Evolutionary conservation across 2,329 filamentous ascomycete genomes (phyloP).

Genomic region (Xylaria sp.): DNA sequence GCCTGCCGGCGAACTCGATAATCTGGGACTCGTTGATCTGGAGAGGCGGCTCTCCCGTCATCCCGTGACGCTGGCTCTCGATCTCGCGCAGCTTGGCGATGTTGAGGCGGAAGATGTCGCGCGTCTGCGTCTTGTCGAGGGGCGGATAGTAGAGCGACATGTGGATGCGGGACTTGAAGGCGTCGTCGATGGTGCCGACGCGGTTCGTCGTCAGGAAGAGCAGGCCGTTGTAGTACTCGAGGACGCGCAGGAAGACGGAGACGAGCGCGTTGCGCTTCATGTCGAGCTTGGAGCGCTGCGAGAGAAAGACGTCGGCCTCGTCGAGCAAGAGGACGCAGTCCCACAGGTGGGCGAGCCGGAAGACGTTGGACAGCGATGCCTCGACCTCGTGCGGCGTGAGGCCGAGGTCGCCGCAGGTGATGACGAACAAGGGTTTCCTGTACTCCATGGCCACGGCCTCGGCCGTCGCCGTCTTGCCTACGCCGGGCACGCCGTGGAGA

Average conservation of each 20-base stretch:
- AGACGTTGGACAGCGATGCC: constrained; percentile 55
- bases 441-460: constrained; percentile 56
- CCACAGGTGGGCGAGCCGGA: constrained; percentile 54
- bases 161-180: constrained; percentile 57
- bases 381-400: constrained; percentile 57
- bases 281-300: too few species aligned
- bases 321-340: constrained; percentile 48
- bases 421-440: constrained; percentile 58
- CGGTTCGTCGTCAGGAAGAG: constrained; percentile 59
- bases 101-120: constrained; percentile 56
- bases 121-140: constrained; percentile 53
- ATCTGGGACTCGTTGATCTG: constrained; percentile 52
- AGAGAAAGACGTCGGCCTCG: too few species aligned
- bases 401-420: constrained; percentile 62
- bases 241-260: constrained; percentile 53
- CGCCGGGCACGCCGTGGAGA: constrained; percentile 60
- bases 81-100: constrained; percentile 53
- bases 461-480: constrained; percentile 62
- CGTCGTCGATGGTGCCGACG: constrained; percentile 57
- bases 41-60: constrained; percentile 52
- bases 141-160: constrained; percentile 53
- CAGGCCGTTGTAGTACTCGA: constrained; percentile 56
- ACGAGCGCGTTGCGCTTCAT: too few species aligned
- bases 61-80: constrained; percentile 50
- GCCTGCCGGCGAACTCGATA: constrained; percentile 52